These are phyloP conservation scores for Tetrapyrgos nigripes DNA, from an alignment of 1,284 basidiomycete species.

Conservation along the genomic window DNA sequence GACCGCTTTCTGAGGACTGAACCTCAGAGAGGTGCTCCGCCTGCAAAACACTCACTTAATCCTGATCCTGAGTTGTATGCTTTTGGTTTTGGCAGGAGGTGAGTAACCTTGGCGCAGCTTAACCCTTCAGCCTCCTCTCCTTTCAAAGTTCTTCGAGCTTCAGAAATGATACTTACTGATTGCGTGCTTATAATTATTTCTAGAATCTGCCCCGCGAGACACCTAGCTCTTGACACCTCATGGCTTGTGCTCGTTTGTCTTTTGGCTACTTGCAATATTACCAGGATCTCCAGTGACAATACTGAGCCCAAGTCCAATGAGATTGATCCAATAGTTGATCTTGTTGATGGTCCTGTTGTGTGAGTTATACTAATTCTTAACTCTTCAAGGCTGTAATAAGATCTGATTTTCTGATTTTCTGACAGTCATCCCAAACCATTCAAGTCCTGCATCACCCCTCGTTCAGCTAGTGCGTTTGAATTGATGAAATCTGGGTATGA, in stretches of 20 bases:
- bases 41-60: conserved; percentile 24
- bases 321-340: conserved; percentile 20
- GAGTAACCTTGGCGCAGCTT: background rate
- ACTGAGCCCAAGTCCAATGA: conserved; percentile 15
- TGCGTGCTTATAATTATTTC: background rate
- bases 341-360: conserved; percentile 26
- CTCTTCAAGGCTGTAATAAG: too few species aligned
- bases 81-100: conserved; percentile 34
- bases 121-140: background rate
- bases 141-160: too few species aligned
- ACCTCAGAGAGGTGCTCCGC: too few species aligned
- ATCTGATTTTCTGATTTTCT: too few species aligned
- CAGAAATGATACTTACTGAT: too few species aligned
- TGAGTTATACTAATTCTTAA: too few species aligned
- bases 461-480: too few species aligned
- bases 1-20: conserved; percentile 26
- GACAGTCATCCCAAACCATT: too few species aligned
- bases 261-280: conserved; percentile 30
- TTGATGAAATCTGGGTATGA: too few species aligned
- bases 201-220: conserved; percentile 37
- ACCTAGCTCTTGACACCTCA: conserved; percentile 32
- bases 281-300: conserved; percentile 19
- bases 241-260: conserved; percentile 37
- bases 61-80: conserved; percentile 25
- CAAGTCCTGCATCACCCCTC: too few species aligned